Conservation (phyloP, 257 asterid species). For the Solanum sejunctum region DNA sequence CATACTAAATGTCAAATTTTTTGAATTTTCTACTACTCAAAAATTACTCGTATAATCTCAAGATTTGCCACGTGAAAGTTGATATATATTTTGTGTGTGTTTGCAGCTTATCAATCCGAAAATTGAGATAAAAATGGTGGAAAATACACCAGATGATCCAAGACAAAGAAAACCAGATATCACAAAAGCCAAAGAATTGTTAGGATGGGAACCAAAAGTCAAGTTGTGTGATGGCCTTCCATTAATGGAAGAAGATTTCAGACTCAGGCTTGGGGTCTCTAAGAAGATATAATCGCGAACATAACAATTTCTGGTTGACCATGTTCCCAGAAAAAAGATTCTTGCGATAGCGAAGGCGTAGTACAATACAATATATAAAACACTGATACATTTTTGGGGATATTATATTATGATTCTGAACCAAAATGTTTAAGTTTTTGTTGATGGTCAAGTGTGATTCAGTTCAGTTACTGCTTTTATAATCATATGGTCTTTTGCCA, state of each 20-base stretch:
- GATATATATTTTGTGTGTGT: background rate
- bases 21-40: background rate
- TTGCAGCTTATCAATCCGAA: slow-evolving; percentile 70
- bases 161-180: slow-evolving; percentile 89
- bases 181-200: slow-evolving; percentile 68
- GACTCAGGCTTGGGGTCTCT: slow-evolving; percentile 59
- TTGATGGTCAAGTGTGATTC: background rate
- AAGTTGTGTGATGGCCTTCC: slow-evolving; percentile 80
- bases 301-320: too few species aligned
- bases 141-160: slow-evolving; percentile 96
- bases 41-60: background rate
- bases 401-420: background rate
- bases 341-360: too few species aligned
- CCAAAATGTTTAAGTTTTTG: background rate
- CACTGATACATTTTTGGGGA: background rate
- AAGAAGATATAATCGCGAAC: slow-evolving; percentile 9
- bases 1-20: background rate
- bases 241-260: slow-evolving; percentile 88
- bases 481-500: background rate
- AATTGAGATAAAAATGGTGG: slow-evolving; percentile 58
- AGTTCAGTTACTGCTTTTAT: background rate
- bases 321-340: too few species aligned
- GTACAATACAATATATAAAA: background rate
- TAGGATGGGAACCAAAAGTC: slow-evolving; percentile 90
- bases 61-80: background rate